A percentile compares a stretch with the other conserved stretches of the same genome.
Conservation (phyloP, 2,329 filamentous ascomycete genomes). For the Trichoderma breve region DNA sequence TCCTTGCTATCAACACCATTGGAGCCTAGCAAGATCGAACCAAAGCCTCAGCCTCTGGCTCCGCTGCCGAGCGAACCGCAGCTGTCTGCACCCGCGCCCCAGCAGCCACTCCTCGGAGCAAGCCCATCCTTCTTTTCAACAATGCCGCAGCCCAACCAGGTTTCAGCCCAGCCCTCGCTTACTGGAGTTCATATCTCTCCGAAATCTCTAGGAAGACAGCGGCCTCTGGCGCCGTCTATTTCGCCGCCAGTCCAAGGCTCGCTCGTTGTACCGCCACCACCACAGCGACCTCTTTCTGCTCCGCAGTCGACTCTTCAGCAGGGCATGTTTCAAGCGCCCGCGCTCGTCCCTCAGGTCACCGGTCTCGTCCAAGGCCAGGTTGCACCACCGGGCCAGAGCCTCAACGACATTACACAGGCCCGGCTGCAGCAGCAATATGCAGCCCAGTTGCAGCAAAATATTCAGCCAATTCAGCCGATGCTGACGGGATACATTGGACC, state of each 20-base stretch:
- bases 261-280: constrained; percentile 71
- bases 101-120: constrained; percentile 51
- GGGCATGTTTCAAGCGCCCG: constrained; percentile 69
- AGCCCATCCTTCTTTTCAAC: constrained; percentile 57
- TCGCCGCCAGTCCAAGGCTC: constrained; percentile 55
- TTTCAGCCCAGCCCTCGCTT: not conserved
- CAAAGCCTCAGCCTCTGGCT: constrained; percentile 23
- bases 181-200: constrained; percentile 25
- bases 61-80: not conserved
- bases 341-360: constrained; percentile 82
- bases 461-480: constrained; percentile 41
- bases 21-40: constrained; percentile 46
- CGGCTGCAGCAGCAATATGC: constrained; percentile 62
- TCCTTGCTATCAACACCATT: constrained; percentile 54
- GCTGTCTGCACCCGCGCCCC: constrained; percentile 24
- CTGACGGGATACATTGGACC: constrained; percentile 37
- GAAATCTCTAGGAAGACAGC: constrained; percentile 51
- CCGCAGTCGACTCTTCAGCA: constrained; percentile 72
- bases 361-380: constrained; percentile 62
- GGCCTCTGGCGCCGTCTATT: constrained; percentile 64
- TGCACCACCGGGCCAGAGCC: constrained; percentile 71
- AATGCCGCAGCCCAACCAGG: constrained; percentile 26
- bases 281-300: constrained; percentile 79
- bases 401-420: constrained; percentile 69
- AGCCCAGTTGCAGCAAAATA: constrained; percentile 44